Percentiles rank a stretch among this genome's conserved stretches.
These are phyloP conservation scores for Pugionium dolabratum DNA, from an alignment of 345 rosid species.

Conservation along the genomic window DNA sequence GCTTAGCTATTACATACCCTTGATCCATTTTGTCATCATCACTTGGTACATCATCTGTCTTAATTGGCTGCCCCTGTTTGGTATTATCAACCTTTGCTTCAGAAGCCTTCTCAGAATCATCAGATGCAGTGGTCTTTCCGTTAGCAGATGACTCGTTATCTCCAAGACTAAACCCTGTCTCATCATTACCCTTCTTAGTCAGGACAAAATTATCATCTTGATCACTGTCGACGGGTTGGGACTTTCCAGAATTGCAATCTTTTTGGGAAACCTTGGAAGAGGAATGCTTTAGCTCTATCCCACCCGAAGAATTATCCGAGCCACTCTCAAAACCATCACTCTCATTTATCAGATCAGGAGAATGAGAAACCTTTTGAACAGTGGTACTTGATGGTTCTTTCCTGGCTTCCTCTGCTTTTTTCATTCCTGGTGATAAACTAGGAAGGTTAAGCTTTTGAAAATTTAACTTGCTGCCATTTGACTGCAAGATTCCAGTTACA, in stretches of 20 bases:
- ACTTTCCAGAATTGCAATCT: slow-evolving; percentile 42
- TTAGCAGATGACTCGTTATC: slow-evolving; percentile 40
- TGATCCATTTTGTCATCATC: slow-evolving; percentile 44
- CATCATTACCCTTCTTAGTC: slow-evolving; percentile 42
- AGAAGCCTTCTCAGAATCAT: slow-evolving; percentile 43
- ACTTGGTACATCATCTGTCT: slow-evolving; percentile 41
- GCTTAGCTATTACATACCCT: slow-evolving; percentile 42
- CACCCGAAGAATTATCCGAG: slow-evolving; percentile 41
- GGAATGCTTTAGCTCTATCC: slow-evolving; percentile 42
- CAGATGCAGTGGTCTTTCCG: slow-evolving; percentile 48
- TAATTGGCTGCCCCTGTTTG: slow-evolving; percentile 42
- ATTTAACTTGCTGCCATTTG: slow-evolving; percentile 55
- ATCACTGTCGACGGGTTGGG: slow-evolving; percentile 38
- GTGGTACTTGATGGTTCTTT: slow-evolving; percentile 43
- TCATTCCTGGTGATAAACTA: slow-evolving; percentile 41
- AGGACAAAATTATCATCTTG: slow-evolving; percentile 46
- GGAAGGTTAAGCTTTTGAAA: slow-evolving; percentile 52
- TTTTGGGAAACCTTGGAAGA: slow-evolving; percentile 47
- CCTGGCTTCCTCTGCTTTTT: slow-evolving; percentile 45
- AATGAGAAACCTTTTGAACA: slow-evolving; percentile 40
- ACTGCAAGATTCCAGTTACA: slow-evolving; percentile 60
- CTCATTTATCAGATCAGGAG: slow-evolving; percentile 48
- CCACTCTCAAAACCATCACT: slow-evolving; percentile 45
- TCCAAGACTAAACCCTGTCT: slow-evolving; percentile 45
- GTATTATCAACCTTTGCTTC: slow-evolving; percentile 43